phyloP scores from a whole-genome alignment of 495 filamentous ascomycete species.

The Xylaria scruposa region DNA sequence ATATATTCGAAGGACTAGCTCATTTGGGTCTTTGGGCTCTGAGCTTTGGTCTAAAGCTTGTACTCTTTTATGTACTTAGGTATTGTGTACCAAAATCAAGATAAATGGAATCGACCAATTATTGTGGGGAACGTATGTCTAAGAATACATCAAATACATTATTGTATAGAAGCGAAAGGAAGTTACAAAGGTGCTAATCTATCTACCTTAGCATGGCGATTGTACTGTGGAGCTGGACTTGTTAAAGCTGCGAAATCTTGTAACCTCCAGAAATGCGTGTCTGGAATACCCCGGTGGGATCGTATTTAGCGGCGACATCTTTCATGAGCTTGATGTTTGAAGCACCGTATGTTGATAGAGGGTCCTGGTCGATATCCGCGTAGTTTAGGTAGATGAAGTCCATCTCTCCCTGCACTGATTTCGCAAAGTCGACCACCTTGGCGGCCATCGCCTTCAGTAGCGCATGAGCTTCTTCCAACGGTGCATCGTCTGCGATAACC shows the following conservation, averaged over 20 bases:
- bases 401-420: constrained; percentile 34
- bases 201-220: neutral
- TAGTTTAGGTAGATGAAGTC: constrained; percentile 52
- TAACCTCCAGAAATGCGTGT: constrained; percentile 47
- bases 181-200: neutral
- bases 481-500: constrained; percentile 18
- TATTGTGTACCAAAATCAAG: no score
- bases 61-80: no score
- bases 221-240: neutral
- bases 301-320: constrained; percentile 52
- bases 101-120: no score
- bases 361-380: constrained; percentile 50
- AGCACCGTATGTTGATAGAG: constrained; percentile 55
- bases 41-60: no score
- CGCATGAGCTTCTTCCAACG: constrained; percentile 21
- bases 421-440: constrained; percentile 30
- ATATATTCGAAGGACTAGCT: no score
- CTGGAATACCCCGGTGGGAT: constrained; percentile 58
- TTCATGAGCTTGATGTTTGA: constrained; percentile 51
- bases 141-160: no score
- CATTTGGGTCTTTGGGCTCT: no score
- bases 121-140: no score
- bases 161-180: no score
- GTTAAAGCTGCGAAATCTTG: constrained; percentile 34
- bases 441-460: constrained; percentile 27